These are phyloP conservation scores for Candida alai DNA, from an alignment of 805 yeast genomes.

Conservation along the genomic window DNA sequence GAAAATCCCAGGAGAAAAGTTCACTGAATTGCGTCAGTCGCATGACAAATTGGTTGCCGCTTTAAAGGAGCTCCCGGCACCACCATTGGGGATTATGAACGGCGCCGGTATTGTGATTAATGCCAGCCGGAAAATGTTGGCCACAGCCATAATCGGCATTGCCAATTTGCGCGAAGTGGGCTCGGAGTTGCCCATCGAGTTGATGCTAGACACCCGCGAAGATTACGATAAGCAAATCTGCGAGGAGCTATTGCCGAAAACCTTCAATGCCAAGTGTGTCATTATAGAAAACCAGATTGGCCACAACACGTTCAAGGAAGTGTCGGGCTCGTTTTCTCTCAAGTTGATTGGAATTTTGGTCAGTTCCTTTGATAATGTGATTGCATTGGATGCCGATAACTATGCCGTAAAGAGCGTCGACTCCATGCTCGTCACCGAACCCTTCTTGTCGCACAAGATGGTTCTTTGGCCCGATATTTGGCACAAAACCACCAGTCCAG, in stretches of 20 bases:
- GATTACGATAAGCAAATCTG: conserved; percentile 26
- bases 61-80: conserved; percentile 22
- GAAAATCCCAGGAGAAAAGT: conserved; percentile 12
- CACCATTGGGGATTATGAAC: conserved; percentile 20
- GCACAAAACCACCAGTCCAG: conserved; percentile 31
- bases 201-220: conserved; percentile 22
- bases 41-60: conserved; percentile 26
- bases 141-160: conserved; percentile 26
- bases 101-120: conserved; percentile 37
- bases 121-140: conserved; percentile 24
- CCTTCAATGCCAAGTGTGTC: conserved; percentile 24
- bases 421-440: conserved; percentile 19
- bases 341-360: conserved; percentile 30
- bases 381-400: conserved; percentile 32
- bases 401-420: conserved; percentile 31
- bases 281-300: conserved; percentile 25
- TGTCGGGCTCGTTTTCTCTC: conserved; percentile 23
- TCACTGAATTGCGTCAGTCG: conserved; percentile 18
- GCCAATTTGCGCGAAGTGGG: conserved; percentile 30
- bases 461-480: conserved; percentile 36
- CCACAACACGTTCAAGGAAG: conserved; percentile 14
- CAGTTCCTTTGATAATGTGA: conserved; percentile 30
- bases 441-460: conserved; percentile 23
- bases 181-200: conserved; percentile 31
- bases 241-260: conserved; percentile 19